A percentile compares a stretch with the other conserved stretches of the same genome.
These are phyloP conservation scores for Hanseniaspora pseudoguilliermondii DNA, from an alignment of 805 yeast genomes.

Conservation along the genomic window DNA sequence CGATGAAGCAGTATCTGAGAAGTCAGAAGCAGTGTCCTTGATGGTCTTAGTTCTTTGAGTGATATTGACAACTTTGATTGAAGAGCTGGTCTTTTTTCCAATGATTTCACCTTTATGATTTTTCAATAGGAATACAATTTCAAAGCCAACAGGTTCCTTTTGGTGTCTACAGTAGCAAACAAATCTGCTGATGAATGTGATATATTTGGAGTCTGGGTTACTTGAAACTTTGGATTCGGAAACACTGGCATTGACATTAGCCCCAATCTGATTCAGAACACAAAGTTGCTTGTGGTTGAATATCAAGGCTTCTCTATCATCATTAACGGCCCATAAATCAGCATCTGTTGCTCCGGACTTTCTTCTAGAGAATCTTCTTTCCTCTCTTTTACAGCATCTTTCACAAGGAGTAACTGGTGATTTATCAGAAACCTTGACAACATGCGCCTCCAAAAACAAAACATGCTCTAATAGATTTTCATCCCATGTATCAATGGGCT, in stretches of 20 bases:
- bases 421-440: slow-evolving; percentile 45
- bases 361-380: slow-evolving; percentile 85
- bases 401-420: slow-evolving; percentile 66
- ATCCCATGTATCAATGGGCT: slow-evolving; percentile 31
- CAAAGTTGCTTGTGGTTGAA: slow-evolving; percentile 85
- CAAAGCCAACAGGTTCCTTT: slow-evolving; percentile 75
- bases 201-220: slow-evolving; percentile 23
- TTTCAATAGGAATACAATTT: slow-evolving; percentile 52
- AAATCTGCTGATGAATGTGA: slow-evolving; percentile 56
- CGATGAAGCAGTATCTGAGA: slow-evolving; percentile 11
- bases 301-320: slow-evolving; percentile 70
- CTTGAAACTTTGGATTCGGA: slow-evolving; percentile 13
- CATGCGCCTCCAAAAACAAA: slow-evolving; percentile 64
- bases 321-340: slow-evolving; percentile 61
- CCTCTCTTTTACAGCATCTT: slow-evolving; percentile 83
- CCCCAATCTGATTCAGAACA: slow-evolving; percentile 24
- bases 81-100: slow-evolving; percentile 57
- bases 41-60: slow-evolving; percentile 30
- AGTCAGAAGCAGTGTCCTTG: slow-evolving; percentile 5
- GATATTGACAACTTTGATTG: slow-evolving; percentile 88
- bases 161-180: slow-evolving; percentile 97
- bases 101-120: slow-evolving; percentile 49
- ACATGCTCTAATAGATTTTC: slow-evolving; percentile 40
- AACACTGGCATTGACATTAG: background rate
- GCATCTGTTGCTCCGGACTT: slow-evolving; percentile 69